Evolutionary conservation across 257 asterid genomes (phyloP).

Genomic region (Gynochthodes officinalis): DNA sequence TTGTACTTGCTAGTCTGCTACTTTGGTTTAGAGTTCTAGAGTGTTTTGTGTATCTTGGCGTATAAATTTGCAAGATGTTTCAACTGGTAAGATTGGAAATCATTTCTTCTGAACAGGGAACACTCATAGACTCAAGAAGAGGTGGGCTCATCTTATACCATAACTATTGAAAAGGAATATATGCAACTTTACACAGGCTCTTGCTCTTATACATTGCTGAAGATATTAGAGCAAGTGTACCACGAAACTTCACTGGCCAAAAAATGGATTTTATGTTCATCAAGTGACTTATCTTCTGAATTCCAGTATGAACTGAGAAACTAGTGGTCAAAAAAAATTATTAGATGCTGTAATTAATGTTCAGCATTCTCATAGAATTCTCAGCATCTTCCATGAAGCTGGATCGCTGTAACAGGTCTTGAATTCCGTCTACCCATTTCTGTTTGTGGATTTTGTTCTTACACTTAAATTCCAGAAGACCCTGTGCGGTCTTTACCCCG

Average conservation of each 20-base stretch:
- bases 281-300: not conserved
- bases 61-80: not conserved
- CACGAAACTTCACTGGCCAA: not conserved
- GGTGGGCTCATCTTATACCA: not conserved
- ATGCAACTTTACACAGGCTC: conserved; percentile 7
- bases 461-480: conserved; percentile 80
- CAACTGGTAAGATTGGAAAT: not conserved
- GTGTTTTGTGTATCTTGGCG: too few species aligned
- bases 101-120: not conserved
- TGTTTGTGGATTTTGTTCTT: conserved; percentile 60
- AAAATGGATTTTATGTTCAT: not conserved
- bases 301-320: not conserved
- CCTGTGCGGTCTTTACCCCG: conserved; percentile 70
- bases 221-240: not conserved
- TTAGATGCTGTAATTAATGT: conserved; percentile 39
- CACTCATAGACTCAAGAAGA: not conserved
- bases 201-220: not conserved
- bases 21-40: too few species aligned
- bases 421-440: conserved; percentile 72
- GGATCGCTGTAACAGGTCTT: conserved; percentile 39
- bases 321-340: conserved; percentile 1
- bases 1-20: too few species aligned
- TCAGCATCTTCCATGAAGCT: conserved; percentile 50
- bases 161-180: conserved; percentile 2
- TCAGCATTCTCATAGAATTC: conserved; percentile 42